Evolutionary conservation across 257 asterid genomes (phyloP), one percentile per base, ranked within the genome.

Genomic region (Hygrophila difformis): DNA sequence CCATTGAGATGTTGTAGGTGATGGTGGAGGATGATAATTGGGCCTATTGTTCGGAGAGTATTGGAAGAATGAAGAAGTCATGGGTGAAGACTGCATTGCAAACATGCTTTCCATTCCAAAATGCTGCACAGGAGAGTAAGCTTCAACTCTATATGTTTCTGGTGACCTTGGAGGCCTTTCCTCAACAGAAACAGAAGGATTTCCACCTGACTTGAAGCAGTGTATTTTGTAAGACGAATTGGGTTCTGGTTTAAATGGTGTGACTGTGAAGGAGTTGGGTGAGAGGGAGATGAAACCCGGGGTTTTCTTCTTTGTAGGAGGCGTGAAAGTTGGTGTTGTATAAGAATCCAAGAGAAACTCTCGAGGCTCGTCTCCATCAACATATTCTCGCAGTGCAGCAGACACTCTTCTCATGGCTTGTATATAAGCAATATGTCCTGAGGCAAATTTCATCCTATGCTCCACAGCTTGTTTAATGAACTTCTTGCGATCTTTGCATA

Each of bases 381-480:
- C 59, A 41, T 89, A 85, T 20, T 85, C 98, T 44, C 94, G 65
- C 28, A 89, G 80, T 8, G 98, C 96, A 46, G 73, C 83, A 9
- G 98, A 85, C 45, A 89, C 94, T 62, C 93, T 57, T 64, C 71
- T 78, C 81, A 89, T 71, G 45, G 96, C 78, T 59, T 75, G 80
- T 15, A 89, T 66, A 43, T 89, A 89, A 51, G 94, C 98, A 57
- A 74, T 44, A 62, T 89, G 98, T n/a, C 82, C 93, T 0, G 93
- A 58, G 39, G 94, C 94, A 39, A 89, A 84, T 56, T 63, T 71
- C 49, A 64, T 56, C 45, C 98, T 56, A 15, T 85, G 75, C 56
- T 85, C 96, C 36, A 89, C 92, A 12, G 98, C 98, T 72, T 85
- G 85, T 61, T 69, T 72, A 28, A 89, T 89, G 77, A 82, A 85